Percentiles rank a stretch among this genome's conserved stretches.
Evolutionary conservation across 2,329 filamentous ascomycete genomes (phyloP).

Genomic region (Claviceps humidiphila): DNA sequence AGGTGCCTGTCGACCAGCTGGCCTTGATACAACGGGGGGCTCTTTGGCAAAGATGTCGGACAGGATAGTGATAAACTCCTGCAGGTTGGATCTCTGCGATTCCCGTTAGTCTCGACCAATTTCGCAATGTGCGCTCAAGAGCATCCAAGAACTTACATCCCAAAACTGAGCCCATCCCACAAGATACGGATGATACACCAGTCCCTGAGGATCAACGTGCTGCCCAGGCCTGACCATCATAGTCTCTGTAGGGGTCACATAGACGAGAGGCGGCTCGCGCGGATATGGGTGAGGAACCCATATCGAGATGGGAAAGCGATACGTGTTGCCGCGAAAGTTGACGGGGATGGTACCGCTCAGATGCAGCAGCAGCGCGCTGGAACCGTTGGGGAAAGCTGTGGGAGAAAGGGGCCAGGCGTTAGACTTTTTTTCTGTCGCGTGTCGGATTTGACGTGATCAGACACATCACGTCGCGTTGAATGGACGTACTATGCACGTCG

Average conservation of each 20-base stretch:
- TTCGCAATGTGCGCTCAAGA: not conserved
- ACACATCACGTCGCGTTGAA: not conserved
- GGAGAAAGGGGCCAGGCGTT: slow-evolving; percentile 5
- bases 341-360: slow-evolving; percentile 85
- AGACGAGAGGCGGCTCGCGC: slow-evolving; percentile 69
- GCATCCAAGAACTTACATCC: slow-evolving; percentile 48
- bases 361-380: slow-evolving; percentile 73
- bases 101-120: not conserved
- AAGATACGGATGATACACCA: slow-evolving; percentile 90
- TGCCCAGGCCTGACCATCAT: slow-evolving; percentile 89
- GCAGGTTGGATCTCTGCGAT: slow-evolving; percentile 61
- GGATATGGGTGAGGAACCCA: slow-evolving; percentile 93
- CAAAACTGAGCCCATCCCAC: slow-evolving; percentile 79
- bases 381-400: slow-evolving; percentile 76
- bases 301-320: slow-evolving; percentile 81
- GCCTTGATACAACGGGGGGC: slow-evolving; percentile 72
- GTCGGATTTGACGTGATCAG: not conserved
- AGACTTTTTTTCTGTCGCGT: slow-evolving; percentile 2
- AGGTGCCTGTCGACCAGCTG: slow-evolving; percentile 28
- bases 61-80: slow-evolving; percentile 71
- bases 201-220: slow-evolving; percentile 85
- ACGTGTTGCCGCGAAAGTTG: slow-evolving; percentile 73
- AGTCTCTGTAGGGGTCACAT: slow-evolving; percentile 74
- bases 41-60: slow-evolving; percentile 88
- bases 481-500: slow-evolving; percentile 76